Base-by-base conservation (phyloP, 2,329 filamentous ascomycete genomes). In the Stenocarpella maydis region DNA sequence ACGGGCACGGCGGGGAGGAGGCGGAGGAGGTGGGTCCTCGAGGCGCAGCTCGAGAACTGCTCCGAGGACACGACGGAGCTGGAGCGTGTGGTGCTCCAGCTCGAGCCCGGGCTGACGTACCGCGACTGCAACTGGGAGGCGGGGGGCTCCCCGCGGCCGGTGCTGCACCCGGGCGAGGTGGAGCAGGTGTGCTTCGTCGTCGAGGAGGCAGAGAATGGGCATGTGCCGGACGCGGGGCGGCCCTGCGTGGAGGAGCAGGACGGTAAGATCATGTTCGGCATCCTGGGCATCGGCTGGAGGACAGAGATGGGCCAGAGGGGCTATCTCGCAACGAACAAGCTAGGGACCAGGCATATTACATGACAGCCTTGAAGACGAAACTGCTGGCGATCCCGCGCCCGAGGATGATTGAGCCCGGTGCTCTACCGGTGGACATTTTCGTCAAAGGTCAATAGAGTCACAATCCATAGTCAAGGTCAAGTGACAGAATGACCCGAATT, bases 11-110 rank as follows among this genome's bases (percentile, higher is more conserved):
- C 6, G n/a, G 14, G 63, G 28, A 80, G 69, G 61, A 19, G 71
- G 72, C 54, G 68, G 73, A 69, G 82, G 71, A 78, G 81, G 69
- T 97, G 93, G 87, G 90, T 93, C 17, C 85, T 99, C 61, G 96
- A 99, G 80, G 96, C 95, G 31, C 96, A 99, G 82, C 81, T 99
- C 69, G 96, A 99, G 83, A 99, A 98, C 80, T 92, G 95, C 77
- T 93, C 93, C 55, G 95, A 98, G 78, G 90, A 91, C 53, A 84
- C 90, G 5, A 91, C 98, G 73, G 88, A 92, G 76, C 85, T 99
- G 64, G 93, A 97, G 80, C 83, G 82, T 71, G 87, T 90, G 37
- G 81, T 81, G 39, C 78, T 91, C 68, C 85, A 89, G 65, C 80
- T 86, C 8, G 86, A 85, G 72, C 74, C 80, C 1, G 86, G 86